Evolutionary conservation across 345 rosid species (phyloP).

Genomic region (Passiflora organensis): DNA sequence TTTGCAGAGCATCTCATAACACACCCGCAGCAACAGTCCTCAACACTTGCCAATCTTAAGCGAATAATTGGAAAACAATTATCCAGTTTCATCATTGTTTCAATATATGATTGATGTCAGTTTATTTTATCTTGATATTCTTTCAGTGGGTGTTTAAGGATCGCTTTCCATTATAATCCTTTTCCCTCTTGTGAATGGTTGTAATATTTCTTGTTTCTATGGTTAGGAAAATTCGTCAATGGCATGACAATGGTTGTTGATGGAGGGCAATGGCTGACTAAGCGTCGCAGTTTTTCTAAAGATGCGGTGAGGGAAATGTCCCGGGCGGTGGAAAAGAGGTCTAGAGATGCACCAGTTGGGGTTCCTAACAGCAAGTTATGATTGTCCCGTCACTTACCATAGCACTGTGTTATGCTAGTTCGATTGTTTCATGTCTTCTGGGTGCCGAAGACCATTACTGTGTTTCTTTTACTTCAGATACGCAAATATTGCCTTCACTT

Average conservation of each 20-base stretch:
- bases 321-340: constrained; percentile 58
- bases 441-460: no score
- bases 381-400: not conserved
- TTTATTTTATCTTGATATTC: no score
- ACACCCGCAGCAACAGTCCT: no score
- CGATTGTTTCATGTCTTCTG: no score
- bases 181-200: not conserved
- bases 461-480: no score
- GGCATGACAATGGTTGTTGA: constrained; percentile 59
- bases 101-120: no score
- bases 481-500: no score
- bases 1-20: no score
- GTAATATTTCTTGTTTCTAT: not conserved
- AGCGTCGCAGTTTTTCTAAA: constrained; percentile 47
- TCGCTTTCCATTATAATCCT: not conserved
- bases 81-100: no score
- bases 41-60: no score
- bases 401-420: not conserved
- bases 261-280: constrained; percentile 63
- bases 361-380: constrained; percentile 58
- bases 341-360: constrained; percentile 49
- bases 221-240: constrained; percentile 58
- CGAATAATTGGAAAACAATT: no score
- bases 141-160: no score
- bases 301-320: constrained; percentile 62